Evolutionary conservation across 2,329 filamentous ascomycete species (phyloP), one percentile per base, ranked within the genome.

Genomic region (Calonectria hawksworthii): DNA sequence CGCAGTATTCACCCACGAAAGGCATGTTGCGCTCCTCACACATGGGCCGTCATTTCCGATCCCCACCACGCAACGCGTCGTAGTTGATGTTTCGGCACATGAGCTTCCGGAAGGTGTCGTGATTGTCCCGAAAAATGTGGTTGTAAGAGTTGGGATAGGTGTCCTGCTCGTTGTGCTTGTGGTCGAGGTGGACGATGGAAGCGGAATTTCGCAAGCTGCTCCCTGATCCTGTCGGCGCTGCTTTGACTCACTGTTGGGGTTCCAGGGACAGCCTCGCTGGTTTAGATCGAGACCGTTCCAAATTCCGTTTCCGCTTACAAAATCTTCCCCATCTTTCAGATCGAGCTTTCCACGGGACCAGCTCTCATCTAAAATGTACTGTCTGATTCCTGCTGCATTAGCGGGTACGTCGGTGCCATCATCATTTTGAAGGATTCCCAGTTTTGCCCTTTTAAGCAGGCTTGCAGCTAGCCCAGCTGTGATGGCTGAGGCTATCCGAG

Each of bases 251-350:
- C 34, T 32, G 56, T 54, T 41, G 2, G 32, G 34, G 18, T 51
- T 41, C 54, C 47, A 54, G 10, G 11, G 16, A 11, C 59, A 71
- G 16, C 41, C 68, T 1, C 6, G 30, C n/a, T 70, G 11, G 54
- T 44, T 21, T 14, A 65, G 26, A 21, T 71, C 59, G 18, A 65
- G 30, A 21, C 30, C 68, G 59, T 65, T 71, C 23, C 47, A 71
- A 21, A 71, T 71, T 30, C 59, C 68, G 26, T 52, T 38, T 32
- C n/a, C 59, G 32, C 14, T 64, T 32, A 11, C 1, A 10, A 14
- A 21, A 36, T 23, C 50, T 9, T 21, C 23, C 6, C 2, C n/a
- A 14, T 54, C 44, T 2, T 21, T 21, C 3, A 23, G 41, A n/a
- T 18, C 34, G 23, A 68, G 21, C 18, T 30, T 16, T 11, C 68